Evolutionary conservation across 805 yeast genomes (phyloP).

Genomic region (Candida montana): DNA sequence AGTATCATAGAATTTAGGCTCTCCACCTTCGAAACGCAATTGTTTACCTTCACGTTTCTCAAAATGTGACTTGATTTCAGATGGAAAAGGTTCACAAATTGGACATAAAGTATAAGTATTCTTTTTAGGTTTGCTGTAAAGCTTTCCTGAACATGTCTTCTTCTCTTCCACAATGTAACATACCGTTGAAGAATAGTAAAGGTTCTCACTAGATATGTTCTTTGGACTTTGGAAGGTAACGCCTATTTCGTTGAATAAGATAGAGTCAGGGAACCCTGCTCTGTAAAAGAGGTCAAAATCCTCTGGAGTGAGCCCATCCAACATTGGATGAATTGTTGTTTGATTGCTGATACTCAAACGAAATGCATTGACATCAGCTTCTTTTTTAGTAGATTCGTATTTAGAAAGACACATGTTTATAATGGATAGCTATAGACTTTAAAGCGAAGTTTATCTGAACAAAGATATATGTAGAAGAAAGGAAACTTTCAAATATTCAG

Average conservation of each 20-base stretch:
- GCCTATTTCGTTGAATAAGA: neutral
- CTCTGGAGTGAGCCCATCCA: neutral
- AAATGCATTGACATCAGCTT: neutral
- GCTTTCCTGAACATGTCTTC: conserved; percentile 9
- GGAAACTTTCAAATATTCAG: too few relatives aligned
- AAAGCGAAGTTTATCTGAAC: too few relatives aligned
- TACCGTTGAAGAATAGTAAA: conserved; percentile 8
- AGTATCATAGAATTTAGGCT: conserved; percentile 12
- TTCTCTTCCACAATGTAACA: conserved; percentile 8
- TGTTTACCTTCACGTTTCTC: conserved; percentile 4
- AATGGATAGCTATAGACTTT: too few relatives aligned
- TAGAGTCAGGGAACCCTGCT: conserved; percentile 3
- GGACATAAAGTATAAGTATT: conserved; percentile 16
- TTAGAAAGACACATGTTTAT: too few relatives aligned
- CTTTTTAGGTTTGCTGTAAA: conserved; percentile 5
- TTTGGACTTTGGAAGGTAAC: conserved; percentile 3
- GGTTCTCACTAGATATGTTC: conserved; percentile 11
- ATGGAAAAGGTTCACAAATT: conserved; percentile 12
- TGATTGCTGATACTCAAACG: neutral
- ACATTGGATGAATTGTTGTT: neutral
- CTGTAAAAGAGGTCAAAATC: neutral
- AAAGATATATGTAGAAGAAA: too few relatives aligned
- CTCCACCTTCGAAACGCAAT: conserved; percentile 4
- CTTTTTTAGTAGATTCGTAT: too few relatives aligned
- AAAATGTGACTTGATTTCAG: neutral